Conservation (phyloP, 2,329 filamentous ascomycete species). For the Pseudogymnoascus sp. region DNA sequence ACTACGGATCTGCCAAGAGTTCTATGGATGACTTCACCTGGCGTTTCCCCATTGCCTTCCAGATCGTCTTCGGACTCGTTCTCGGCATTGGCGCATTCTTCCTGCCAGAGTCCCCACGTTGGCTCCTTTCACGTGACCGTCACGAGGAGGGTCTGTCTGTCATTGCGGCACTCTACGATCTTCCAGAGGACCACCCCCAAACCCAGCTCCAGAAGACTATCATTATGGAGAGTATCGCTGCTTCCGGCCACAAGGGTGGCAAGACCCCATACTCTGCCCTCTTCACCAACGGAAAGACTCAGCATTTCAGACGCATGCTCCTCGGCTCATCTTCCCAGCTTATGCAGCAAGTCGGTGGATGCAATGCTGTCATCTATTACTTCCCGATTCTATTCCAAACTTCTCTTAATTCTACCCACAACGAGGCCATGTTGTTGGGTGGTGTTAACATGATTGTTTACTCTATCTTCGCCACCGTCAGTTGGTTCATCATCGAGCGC, state of each 20-base stretch:
- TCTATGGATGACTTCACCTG: slow-evolving; percentile 79
- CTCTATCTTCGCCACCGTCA: slow-evolving; percentile 42
- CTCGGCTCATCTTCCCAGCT: slow-evolving; percentile 42
- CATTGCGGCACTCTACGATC: slow-evolving; percentile 87
- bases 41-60: slow-evolving; percentile 82
- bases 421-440: slow-evolving; percentile 44
- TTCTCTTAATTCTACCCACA: slow-evolving; percentile 37
- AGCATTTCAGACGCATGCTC: slow-evolving; percentile 45
- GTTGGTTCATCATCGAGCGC: slow-evolving; percentile 45
- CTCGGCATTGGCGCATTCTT: slow-evolving; percentile 76
- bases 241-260: slow-evolving; percentile 25
- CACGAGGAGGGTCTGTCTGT: slow-evolving; percentile 96
- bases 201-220: slow-evolving; percentile 26
- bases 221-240: slow-evolving; percentile 31
- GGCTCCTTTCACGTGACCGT: slow-evolving; percentile 92
- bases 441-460: slow-evolving; percentile 50
- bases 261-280: slow-evolving; percentile 32
- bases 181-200: slow-evolving; percentile 36
- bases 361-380: slow-evolving; percentile 38
- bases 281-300: slow-evolving; percentile 43
- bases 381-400: slow-evolving; percentile 43
- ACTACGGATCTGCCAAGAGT: slow-evolving; percentile 80
- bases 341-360: slow-evolving; percentile 42
- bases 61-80: slow-evolving; percentile 82
- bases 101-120: slow-evolving; percentile 93